Evolutionary conservation across 2,329 filamentous ascomycete species (phyloP), one percentile per base, ranked within the genome.

Genomic region (Knufia petricola): DNA sequence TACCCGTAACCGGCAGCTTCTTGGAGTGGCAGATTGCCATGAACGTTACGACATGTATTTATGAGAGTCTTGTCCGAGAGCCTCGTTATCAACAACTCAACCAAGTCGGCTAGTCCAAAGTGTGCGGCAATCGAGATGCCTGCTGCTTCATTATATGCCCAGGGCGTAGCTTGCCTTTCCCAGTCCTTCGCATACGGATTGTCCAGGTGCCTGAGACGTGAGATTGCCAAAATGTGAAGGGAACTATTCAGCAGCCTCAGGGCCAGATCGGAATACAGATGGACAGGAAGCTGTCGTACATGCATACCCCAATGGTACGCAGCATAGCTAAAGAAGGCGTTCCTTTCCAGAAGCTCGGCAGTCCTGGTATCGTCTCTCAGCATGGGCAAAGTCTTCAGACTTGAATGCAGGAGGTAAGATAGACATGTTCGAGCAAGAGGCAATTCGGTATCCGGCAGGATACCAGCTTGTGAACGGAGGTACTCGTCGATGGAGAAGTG

Each of bases 401-500:
- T 49, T 24, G 49, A 38, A 17, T 55, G 43, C 13, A 24, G 40
- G 43, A 58, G 28, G 32, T 56, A 58, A 31, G 50, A 52, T 1
- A 58, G 51, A 36, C 56, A 57, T 10, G 48, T 52, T 30, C 36
- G 54, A 10, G 46, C 48, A 43, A 60, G 63, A 10, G 58, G 45
- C 41, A 59, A 37, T 31, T 67, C 60, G 6, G 63, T 50, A 8
- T 57, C 43, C 8, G 49, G 53, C 30, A 67, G 59, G 4, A 68
- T 54, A 2, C 63, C 62, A 32, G 60, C 58, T 39, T 63, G 42
- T 4, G 55, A 50, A 61, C 48, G 49, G 7, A 66, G 57, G 45
- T 65, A 66, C 49, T 63, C 59, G 24, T 65, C 59, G 2, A 60
- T 51, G 2, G 61, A 65, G 49, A 62, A 60, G 47, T 65, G 66